These are phyloP conservation scores for Dionaea muscipula DNA, from an alignment of 179 eudicot species.

Conservation along the genomic window DNA sequence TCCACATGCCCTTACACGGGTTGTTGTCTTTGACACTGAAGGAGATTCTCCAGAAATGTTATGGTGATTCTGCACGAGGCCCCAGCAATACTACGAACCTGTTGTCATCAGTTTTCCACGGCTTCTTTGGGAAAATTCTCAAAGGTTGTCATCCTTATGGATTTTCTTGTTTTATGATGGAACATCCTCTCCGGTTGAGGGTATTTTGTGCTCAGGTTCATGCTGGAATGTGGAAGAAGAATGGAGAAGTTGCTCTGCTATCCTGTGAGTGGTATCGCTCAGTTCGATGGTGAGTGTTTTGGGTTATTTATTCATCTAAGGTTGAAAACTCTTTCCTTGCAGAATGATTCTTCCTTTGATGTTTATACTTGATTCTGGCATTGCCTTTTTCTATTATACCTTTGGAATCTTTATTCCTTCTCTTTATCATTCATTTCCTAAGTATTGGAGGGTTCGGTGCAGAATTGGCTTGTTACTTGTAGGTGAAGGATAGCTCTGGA, in stretches of 20 bases:
- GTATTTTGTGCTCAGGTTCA: conserved; percentile 92
- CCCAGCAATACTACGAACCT: conserved; percentile 20
- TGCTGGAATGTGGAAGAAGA: conserved; percentile 98
- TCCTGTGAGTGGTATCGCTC: conserved; percentile 75
- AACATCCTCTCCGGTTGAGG: conserved; percentile 81
- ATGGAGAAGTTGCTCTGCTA: conserved; percentile 73
- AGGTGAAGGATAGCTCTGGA: no score
- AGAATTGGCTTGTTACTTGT: no score
- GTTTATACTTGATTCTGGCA: no score
- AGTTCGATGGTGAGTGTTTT: conserved; percentile 59
- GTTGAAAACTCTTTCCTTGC: neutral
- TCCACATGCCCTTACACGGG: conserved; percentile 80
- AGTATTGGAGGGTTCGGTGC: no score
- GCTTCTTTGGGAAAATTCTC: conserved; percentile 54
- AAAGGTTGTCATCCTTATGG: conserved; percentile 78
- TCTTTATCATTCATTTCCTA: no score
- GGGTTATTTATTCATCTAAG: neutral
- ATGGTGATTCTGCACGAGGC: conserved; percentile 29
- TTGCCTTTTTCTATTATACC: no score
- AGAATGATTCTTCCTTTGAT: no score
- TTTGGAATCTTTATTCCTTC: no score
- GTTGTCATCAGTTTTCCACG: conserved; percentile 19
- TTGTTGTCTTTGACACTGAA: conserved; percentile 57
- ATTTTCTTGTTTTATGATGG: conserved; percentile 85
- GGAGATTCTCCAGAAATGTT: conserved; percentile 48